These are phyloP conservation scores for Trichophyton verrucosum DNA, from an alignment of 2,329 filamentous ascomycete genomes.

Conservation along the genomic window DNA sequence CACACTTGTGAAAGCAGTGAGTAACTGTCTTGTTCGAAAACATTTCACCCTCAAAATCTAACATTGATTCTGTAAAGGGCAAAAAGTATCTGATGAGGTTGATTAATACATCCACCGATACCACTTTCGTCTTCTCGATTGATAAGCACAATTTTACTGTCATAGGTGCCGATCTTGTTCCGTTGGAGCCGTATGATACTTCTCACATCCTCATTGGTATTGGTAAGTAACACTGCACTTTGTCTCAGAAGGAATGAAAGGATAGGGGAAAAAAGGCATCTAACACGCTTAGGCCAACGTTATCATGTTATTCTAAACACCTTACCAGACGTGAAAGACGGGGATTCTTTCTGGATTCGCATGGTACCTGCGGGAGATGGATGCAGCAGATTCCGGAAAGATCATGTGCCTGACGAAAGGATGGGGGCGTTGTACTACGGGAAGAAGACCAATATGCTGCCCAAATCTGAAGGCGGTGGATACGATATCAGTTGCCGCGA, in stretches of 20 bases:
- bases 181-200: constrained; percentile 43
- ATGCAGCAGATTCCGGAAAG: constrained; percentile 28
- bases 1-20: constrained; percentile 8
- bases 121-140: constrained; percentile 39
- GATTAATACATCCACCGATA: constrained; percentile 35
- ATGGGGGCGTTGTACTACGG: constrained; percentile 39
- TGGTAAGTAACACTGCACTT: not conserved
- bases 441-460: constrained; percentile 9
- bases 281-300: constrained; percentile 20
- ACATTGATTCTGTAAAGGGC: constrained; percentile 7
- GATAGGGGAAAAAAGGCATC: not conserved
- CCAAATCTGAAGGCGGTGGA: constrained; percentile 14
- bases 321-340: not conserved
- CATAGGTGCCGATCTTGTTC: constrained; percentile 45
- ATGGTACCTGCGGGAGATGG: constrained; percentile 30
- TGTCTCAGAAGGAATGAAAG: not conserved
- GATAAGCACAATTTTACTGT: constrained; percentile 45
- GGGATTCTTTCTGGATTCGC: constrained; percentile 30
- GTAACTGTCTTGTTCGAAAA: not conserved
- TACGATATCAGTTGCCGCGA: constrained; percentile 19
- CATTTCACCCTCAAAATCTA: not conserved
- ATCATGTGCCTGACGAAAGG: constrained; percentile 33
- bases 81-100: constrained; percentile 25
- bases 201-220: constrained; percentile 25
- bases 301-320: constrained; percentile 26